These are phyloP conservation scores for Thraustochytrium sp. DNA, from an alignment of 352 stramenopile genomes.

Conservation along the genomic window DNA sequence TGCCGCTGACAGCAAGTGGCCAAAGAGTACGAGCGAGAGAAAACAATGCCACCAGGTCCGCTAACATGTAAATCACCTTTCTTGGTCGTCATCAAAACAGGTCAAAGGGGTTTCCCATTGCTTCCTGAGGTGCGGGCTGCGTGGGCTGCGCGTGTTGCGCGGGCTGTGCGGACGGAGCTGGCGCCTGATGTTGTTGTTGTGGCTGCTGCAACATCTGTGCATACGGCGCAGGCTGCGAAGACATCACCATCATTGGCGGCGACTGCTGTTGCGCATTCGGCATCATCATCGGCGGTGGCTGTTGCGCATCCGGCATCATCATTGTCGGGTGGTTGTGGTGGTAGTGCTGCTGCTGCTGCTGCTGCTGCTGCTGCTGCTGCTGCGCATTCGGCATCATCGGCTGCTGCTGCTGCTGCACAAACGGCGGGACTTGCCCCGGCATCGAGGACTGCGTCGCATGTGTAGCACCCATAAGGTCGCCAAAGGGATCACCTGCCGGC, in stretches of 20 bases:
- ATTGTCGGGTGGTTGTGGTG: not conserved
- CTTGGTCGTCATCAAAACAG: constrained; percentile 15
- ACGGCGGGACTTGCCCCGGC: not conserved
- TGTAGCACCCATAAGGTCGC: not conserved
- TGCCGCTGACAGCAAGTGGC: not conserved
- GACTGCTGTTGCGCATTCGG: not conserved
- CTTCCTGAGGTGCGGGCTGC: not conserved
- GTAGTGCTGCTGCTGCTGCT: not conserved
- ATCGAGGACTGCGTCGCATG: not conserved
- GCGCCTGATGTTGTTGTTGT: not conserved
- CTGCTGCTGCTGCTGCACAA: not conserved
- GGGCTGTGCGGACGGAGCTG: not conserved
- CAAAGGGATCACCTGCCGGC: too few species aligned
- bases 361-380: not conserved
- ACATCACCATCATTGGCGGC: too few species aligned
- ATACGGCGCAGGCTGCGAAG: too few species aligned
- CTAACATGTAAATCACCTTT: too few species aligned
- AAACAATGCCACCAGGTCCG: too few species aligned
- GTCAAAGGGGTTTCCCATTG: constrained; percentile 21
- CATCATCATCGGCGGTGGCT: not conserved
- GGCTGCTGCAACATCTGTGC: too few species aligned
- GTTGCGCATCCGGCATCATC: not conserved
- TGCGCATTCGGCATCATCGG: not conserved
- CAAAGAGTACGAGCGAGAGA: too few species aligned
- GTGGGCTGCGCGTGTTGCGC: not conserved